These are phyloP conservation scores for Fusarium virguliforme DNA, from an alignment of 2,329 filamentous ascomycete genomes.

Conservation along the genomic window DNA sequence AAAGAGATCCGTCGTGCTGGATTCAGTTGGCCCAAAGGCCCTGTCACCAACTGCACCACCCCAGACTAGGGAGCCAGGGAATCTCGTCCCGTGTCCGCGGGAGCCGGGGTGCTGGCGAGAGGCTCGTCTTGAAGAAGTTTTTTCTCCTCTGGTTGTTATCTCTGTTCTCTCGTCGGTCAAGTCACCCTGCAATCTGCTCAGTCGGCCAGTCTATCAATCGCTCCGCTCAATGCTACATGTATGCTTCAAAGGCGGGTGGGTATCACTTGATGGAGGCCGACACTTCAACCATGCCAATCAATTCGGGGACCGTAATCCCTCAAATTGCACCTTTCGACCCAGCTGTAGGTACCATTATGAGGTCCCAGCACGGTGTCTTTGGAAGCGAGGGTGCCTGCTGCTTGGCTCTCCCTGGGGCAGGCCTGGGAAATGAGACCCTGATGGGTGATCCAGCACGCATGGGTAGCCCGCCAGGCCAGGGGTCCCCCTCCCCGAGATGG, in stretches of 20 bases:
- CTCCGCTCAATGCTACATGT: slow-evolving; percentile 20
- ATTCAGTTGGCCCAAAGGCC: slow-evolving; percentile 43
- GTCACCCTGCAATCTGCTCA: slow-evolving; percentile 22
- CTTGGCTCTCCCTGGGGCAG: slow-evolving; percentile 46
- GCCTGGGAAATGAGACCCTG: slow-evolving; percentile 46
- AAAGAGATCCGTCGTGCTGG: slow-evolving; percentile 47
- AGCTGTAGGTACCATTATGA: slow-evolving; percentile 42
- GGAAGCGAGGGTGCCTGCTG: slow-evolving; percentile 44
- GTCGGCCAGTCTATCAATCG: slow-evolving; percentile 14
- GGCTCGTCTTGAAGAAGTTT: slow-evolving; percentile 26
- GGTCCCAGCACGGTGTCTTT: slow-evolving; percentile 48
- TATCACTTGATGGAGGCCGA: slow-evolving; percentile 19
- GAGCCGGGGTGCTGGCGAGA: slow-evolving; percentile 29
- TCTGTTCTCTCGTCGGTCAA: slow-evolving; percentile 4
- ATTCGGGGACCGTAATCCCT: slow-evolving; percentile 34
- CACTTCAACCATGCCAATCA: slow-evolving; percentile 38
- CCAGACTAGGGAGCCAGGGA: slow-evolving; percentile 41
- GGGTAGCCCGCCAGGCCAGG: slow-evolving; percentile 31
- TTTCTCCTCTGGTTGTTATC: slow-evolving; percentile 6
- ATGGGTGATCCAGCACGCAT: slow-evolving; percentile 39
- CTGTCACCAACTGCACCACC: slow-evolving; percentile 44
- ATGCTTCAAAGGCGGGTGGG: slow-evolving; percentile 18
- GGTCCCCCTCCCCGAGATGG: slow-evolving; percentile 39
- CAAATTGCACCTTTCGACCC: slow-evolving; percentile 41
- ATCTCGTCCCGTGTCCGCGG: slow-evolving; percentile 44